Evolutionary conservation across 2,329 filamentous ascomycete species (phyloP), one percentile per base, ranked within the genome.

Genomic region (Penicillium sp.): DNA sequence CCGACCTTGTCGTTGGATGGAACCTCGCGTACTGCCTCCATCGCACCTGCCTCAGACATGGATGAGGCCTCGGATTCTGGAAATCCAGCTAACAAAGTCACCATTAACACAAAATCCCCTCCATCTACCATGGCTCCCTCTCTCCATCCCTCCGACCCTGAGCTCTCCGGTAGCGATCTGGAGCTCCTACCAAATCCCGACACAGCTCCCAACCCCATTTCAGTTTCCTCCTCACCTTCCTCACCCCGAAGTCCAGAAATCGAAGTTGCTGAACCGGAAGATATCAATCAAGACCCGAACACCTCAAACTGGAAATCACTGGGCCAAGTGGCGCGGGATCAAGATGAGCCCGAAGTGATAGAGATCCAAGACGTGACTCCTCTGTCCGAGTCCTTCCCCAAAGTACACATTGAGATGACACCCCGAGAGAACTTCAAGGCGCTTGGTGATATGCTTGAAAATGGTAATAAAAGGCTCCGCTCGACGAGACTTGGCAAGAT

Each of bases 251-350:
- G 78, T 53, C 78, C 77, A 12, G 75, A 79, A 55, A 81, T 81
- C 33, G 79, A 82, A 66, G 77, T 81, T 17, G 77, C 78, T 8
- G 78, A 80, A 43, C 67, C 75, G 19, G 80, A 82, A 67, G 80
- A 81, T 56, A 78, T 79, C 64, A 77, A 79, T 51, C 76, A 80
- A 62, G 77, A 81, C 52, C 73, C 76, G 2, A 75, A 75, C 31
- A 72, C 73, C 21, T 77, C 78, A 9, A 77, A 68, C 59, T 81
- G 79, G 79, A 73, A 69, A 57, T 67, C 71, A 3, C 58, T 78
- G 53, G 73, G 67, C 13, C 74, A 73, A 35, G 70, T 68, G 13
- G 50, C 75, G 46, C 71, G 69, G 40, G 70, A 73, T 12, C 67
- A 67, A 6, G 58, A 60, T 15, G 63, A 67, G 9, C 64, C 70